A percentile compares a stretch with the other conserved stretches of the same genome.
phyloP scores from a whole-genome alignment of 805 yeast genomes.

The Cyberlindnera subsufficiens region DNA sequence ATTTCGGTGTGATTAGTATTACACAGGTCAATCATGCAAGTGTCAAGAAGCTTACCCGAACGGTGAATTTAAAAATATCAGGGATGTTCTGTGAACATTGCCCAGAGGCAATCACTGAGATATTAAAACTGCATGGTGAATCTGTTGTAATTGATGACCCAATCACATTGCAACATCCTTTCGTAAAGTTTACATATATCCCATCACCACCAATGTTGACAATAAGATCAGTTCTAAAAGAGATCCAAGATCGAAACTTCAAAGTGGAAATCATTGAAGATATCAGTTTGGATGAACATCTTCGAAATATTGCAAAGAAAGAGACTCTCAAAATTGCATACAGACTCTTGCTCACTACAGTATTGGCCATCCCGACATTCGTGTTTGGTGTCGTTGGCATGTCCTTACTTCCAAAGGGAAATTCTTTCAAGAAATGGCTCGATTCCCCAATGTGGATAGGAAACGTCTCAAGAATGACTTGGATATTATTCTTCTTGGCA shows the following conservation, averaged over 20 bases:
- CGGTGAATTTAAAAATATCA: conserved; percentile 47
- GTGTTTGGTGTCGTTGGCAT: conserved; percentile 64
- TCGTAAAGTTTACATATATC: conserved; percentile 56
- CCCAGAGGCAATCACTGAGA: conserved; percentile 48
- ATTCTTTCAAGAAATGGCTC: conserved; percentile 44
- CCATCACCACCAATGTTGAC: conserved; percentile 52
- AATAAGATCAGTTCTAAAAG: conserved; percentile 47
- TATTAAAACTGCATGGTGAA: conserved; percentile 47
- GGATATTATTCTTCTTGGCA: conserved; percentile 59
- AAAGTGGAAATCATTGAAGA: conserved; percentile 48
- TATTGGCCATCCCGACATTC: conserved; percentile 63
- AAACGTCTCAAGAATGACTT: conserved; percentile 51
- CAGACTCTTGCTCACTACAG: conserved; percentile 43
- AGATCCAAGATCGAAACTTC: conserved; percentile 44
- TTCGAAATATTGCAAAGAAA: conserved; percentile 39
- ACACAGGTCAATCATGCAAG: conserved; percentile 41
- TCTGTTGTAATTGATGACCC: conserved; percentile 52
- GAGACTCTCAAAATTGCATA: conserved; percentile 42
- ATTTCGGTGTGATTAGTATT: conserved; percentile 41
- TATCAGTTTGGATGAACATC: conserved; percentile 57
- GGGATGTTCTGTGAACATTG: conserved; percentile 74
- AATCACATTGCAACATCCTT: conserved; percentile 49
- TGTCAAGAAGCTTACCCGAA: conserved; percentile 44
- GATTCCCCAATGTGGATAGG: conserved; percentile 61
- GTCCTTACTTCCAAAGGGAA: conserved; percentile 44